These are phyloP conservation scores for Chernovozyma aurita DNA, from an alignment of 1,139 yeast species.

Conservation along the genomic window DNA sequence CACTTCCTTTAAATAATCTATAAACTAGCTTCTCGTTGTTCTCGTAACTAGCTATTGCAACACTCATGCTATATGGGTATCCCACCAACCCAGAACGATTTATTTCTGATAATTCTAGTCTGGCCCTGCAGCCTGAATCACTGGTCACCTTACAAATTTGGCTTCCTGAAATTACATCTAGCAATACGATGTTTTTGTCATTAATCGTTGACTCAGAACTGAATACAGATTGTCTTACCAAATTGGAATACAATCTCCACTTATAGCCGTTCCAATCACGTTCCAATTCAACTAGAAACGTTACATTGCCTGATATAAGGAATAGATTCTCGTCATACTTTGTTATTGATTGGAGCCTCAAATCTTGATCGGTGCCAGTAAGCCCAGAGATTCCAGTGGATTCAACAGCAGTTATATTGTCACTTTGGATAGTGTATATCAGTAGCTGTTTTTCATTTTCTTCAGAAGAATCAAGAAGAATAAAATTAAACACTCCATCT, in stretches of 20 bases:
- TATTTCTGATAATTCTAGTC: background rate
- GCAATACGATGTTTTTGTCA: conserved; percentile 5
- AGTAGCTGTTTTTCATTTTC: background rate
- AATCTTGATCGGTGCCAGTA: background rate
- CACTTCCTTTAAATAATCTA: background rate
- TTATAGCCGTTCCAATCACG: background rate
- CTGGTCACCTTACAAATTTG: conserved; percentile 6
- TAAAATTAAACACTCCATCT: conserved; percentile 1
- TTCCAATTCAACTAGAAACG: background rate
- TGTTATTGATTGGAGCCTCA: conserved; percentile 1
- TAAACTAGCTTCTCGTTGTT: background rate
- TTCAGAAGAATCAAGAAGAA: conserved; percentile 5
- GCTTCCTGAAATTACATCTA: conserved; percentile 5
- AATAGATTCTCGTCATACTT: background rate
- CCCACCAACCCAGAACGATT: background rate
- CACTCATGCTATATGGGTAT: background rate
- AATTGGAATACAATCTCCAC: conserved; percentile 2
- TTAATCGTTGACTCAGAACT: conserved; percentile 3
- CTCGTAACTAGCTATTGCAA: background rate
- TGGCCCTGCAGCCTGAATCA: background rate
- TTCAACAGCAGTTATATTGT: background rate
- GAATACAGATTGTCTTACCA: conserved; percentile 1
- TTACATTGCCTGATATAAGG: background rate
- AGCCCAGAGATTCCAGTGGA: background rate
- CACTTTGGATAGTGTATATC: background rate